These are phyloP conservation scores for Fusarium sp. DNA, from an alignment of 2,329 filamentous ascomycete species.

Conservation along the genomic window DNA sequence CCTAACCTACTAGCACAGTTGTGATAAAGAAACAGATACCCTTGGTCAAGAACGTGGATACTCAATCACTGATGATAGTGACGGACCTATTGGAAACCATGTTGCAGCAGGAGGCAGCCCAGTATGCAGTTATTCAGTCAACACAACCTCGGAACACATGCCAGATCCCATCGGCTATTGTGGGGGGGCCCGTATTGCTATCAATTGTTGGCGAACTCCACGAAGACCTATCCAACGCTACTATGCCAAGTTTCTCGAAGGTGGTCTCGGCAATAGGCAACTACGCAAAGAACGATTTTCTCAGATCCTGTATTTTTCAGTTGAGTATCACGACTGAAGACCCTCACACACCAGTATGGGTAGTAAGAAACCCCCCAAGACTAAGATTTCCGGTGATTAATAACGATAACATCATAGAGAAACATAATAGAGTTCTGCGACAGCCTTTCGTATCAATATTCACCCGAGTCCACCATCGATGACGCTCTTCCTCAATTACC, in stretches of 20 bases:
- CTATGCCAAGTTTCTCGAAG: not conserved
- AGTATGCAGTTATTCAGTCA: not conserved
- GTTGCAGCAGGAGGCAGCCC: not conserved
- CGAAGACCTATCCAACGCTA: not conserved
- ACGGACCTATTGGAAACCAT: too few relatives aligned
- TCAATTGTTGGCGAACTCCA: not conserved
- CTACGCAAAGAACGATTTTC: not conserved
- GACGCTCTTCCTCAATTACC: not conserved
- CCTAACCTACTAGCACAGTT: not conserved
- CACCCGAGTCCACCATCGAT: not conserved
- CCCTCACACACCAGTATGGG: not conserved
- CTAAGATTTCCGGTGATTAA: not conserved
- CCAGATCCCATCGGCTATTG: not conserved
- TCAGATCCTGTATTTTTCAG: too few relatives aligned
- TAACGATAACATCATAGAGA: not conserved
- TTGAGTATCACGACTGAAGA: too few relatives aligned
- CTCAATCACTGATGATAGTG: not conserved
- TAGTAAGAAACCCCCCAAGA: not conserved
- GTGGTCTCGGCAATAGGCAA: not conserved
- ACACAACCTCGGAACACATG: not conserved
- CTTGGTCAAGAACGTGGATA: not conserved
- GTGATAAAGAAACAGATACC: not conserved
- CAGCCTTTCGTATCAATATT: not conserved
- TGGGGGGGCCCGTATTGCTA: not conserved
- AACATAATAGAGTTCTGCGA: not conserved